Conservation (phyloP, 192 early-diverging fungal genomes). For the Nowakowskiella sp. region DNA sequence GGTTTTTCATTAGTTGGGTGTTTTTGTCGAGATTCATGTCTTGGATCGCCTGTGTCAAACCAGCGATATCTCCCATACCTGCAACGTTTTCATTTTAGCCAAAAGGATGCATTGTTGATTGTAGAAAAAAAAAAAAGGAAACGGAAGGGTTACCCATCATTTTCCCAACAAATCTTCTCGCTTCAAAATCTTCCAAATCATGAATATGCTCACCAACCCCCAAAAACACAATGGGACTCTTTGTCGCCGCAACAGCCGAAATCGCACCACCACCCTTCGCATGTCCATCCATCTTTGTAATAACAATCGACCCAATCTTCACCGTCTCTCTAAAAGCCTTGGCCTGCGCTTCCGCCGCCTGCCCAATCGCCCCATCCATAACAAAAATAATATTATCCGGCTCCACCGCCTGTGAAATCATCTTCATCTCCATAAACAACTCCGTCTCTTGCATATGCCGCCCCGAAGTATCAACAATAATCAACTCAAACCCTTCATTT, state of each 20-base stretch:
- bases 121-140: background rate
- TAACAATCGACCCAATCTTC: conserved; percentile 89
- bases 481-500: conserved; percentile 88
- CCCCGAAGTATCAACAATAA: conserved; percentile 97
- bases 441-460: conserved; percentile 91
- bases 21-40: conserved; percentile 83
- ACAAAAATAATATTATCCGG: conserved; percentile 93
- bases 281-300: conserved; percentile 98
- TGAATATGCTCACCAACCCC: conserved; percentile 97
- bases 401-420: conserved; percentile 76
- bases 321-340: conserved; percentile 87
- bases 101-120: background rate
- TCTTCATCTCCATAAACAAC: conserved; percentile 93
- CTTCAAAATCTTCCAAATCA: conserved; percentile 82
- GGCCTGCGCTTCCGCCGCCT: conserved; percentile 90
- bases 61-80: conserved; percentile 88
- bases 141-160: conserved; percentile 54
- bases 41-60: conserved; percentile 80
- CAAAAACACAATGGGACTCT: conserved; percentile 89
- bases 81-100: background rate
- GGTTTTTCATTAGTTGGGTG: conserved; percentile 75
- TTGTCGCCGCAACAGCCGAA: conserved; percentile 91
- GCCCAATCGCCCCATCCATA: conserved; percentile 97
- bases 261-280: conserved; percentile 98
- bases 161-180: conserved; percentile 85